Percentiles rank a stretch among this genome's conserved stretches.
Conservation (phyloP, 257 asterid genomes). For the Cinchona pubescens region DNA sequence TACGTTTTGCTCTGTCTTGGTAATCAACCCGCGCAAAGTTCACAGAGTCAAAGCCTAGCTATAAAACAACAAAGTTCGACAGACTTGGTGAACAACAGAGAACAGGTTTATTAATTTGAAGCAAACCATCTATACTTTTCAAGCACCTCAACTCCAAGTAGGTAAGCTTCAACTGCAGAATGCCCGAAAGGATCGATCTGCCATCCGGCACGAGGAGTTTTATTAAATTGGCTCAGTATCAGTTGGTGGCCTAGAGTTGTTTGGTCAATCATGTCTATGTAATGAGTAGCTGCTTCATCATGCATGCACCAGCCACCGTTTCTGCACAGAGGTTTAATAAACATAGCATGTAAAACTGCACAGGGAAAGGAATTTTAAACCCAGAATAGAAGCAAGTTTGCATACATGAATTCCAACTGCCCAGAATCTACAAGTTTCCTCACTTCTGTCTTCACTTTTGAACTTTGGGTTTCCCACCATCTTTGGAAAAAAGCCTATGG, state of each 20-base stretch:
- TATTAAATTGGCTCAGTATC: constrained; percentile 63
- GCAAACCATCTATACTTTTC: background rate
- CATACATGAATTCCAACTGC: constrained; percentile 88
- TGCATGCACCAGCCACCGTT: constrained; percentile 99
- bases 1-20: constrained; percentile 79
- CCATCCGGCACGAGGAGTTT: constrained; percentile 95
- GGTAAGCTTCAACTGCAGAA: constrained; percentile 87
- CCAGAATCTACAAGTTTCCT: constrained; percentile 62
- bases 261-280: constrained; percentile 92
- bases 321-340: constrained; percentile 31
- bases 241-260: constrained; percentile 79
- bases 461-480: constrained; percentile 81
- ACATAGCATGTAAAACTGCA: background rate
- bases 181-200: constrained; percentile 96
- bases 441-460: constrained; percentile 47
- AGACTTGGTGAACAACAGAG: constrained; percentile 1
- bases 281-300: constrained; percentile 81
- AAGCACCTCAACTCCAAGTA: constrained; percentile 69
- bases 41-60: constrained; percentile 84
- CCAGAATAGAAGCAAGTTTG: constrained; percentile 4
- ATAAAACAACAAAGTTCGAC: constrained; percentile 15
- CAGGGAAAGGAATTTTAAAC: background rate
- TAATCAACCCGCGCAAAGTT: constrained; percentile 89
- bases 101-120: background rate
- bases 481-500: constrained; percentile 73